phyloP scores from a whole-genome alignment of 2,329 filamentous ascomycete species.

The Graphilbum sp. region DNA sequence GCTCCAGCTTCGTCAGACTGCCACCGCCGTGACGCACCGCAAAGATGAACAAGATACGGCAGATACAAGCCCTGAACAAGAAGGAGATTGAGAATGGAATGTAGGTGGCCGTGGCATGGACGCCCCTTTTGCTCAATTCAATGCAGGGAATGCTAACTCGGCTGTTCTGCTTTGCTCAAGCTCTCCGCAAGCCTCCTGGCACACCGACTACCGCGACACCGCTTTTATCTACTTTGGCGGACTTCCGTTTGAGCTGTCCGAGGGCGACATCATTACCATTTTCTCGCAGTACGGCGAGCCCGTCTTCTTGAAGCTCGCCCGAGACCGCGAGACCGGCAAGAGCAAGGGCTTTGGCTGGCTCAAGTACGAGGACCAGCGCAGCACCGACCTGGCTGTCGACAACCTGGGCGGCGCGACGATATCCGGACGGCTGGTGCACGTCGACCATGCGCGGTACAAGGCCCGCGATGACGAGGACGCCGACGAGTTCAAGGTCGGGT shows the following conservation, averaged over 20 bases:
- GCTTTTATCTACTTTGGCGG: conserved; percentile 95
- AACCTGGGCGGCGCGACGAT: conserved; percentile 82
- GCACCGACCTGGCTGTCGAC: conserved; percentile 89
- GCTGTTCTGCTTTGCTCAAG: no score
- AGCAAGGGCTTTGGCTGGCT: conserved; percentile 89
- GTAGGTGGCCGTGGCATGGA: conserved; percentile 27
- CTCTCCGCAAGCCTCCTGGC: conserved; percentile 79
- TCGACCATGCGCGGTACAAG: conserved; percentile 91
- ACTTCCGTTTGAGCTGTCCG: conserved; percentile 77
- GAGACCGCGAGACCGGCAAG: conserved; percentile 93
- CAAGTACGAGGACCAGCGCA: conserved; percentile 96
- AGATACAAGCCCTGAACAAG: conserved; percentile 86
- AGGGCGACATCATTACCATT: conserved; percentile 90
- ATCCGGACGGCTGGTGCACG: conserved; percentile 61
- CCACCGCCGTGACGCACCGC: no score
- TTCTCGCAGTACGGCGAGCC: conserved; percentile 97
- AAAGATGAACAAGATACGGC: conserved; percentile 83
- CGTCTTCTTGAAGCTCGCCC: conserved; percentile 76
- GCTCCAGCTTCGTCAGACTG: no score
- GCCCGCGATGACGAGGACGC: conserved; percentile 60
- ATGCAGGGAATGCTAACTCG: background rate
- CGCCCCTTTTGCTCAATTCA: conserved; percentile 7
- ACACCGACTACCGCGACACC: conserved; percentile 88
- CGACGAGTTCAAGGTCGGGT: conserved; percentile 40
- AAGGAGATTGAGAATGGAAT: conserved; percentile 81